Conservation (phyloP, 768 basidiomycete genomes). For the Suillus lakei region DNA sequence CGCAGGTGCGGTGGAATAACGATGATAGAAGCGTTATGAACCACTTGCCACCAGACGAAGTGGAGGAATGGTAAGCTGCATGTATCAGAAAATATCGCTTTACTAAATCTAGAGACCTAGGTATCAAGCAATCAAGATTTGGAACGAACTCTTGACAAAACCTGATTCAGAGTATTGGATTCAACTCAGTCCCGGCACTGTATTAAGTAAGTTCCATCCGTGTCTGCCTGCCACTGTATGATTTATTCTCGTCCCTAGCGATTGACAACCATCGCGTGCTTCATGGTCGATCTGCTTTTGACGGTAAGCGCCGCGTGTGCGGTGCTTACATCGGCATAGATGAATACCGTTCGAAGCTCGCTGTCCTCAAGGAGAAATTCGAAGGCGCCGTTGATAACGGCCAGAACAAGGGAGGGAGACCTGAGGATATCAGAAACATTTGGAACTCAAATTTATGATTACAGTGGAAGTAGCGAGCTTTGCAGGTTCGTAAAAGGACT, state of each 20-base stretch:
- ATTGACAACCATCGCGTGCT: constrained; percentile 93
- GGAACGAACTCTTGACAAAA: constrained; percentile 77
- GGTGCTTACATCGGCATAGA: constrained; percentile 94
- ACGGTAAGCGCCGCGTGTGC: constrained; percentile 89
- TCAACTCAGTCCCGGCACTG: constrained; percentile 85
- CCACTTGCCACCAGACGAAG: constrained; percentile 55
- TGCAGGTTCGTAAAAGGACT: too few species aligned
- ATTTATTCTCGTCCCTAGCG: constrained; percentile 46
- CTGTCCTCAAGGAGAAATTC: constrained; percentile 67
- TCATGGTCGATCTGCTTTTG: constrained; percentile 92
- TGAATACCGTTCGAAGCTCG: constrained; percentile 84
- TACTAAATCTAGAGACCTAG: constrained; percentile 35
- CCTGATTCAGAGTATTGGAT: constrained; percentile 92
- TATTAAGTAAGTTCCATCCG: constrained; percentile 62
- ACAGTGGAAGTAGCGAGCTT: too few species aligned
- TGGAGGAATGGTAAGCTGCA: constrained; percentile 71
- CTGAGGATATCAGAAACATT: constrained; percentile 49
- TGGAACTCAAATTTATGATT: too few species aligned
- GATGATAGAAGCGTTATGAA: constrained; percentile 88
- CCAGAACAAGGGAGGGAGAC: background rate
- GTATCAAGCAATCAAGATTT: constrained; percentile 82
- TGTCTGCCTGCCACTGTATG: background rate
- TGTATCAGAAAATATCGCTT: background rate
- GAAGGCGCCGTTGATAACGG: constrained; percentile 31
- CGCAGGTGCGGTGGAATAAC: constrained; percentile 92